Base-by-base conservation (phyloP, 352 stramenopile genomes). In the Pythium phragmitis region DNA sequence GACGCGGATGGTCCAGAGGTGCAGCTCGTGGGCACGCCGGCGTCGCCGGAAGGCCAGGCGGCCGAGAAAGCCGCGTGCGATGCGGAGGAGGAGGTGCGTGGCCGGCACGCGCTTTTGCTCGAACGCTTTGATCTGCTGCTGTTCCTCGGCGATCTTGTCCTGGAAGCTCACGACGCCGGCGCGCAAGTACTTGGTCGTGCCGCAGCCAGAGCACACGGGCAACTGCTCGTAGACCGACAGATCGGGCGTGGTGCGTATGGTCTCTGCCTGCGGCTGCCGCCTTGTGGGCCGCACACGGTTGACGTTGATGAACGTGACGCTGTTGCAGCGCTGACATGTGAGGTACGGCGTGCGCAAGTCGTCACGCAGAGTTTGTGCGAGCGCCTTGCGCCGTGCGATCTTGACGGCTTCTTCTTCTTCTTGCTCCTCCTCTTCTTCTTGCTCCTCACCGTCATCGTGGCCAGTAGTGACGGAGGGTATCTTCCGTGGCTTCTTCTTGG, bases 321-420 rank as follows among this genome's bases (percentile, higher is more conserved):
- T 85, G 60, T 94, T 94, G 76, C 83, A 94, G 37, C 79, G 75
- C 46, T 81, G 81, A 55, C 85, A 94, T 17, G 80, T 92, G 47
- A 91, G 70, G 37, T 92, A 92, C 23, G 84, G 81, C 17, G 83
- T 92, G 68, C 76, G 77, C n/a, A 75, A 52, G 14, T 67, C 61
- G 55, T 50, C 72, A 48, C 64, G 63, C 2, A 70, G 60, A 7
- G 50, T 50, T 13, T 12, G 7, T 8, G 54, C 48, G 37, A 63
- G 53, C 8, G 62, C 55, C 48, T 53, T 26, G 21, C 62, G 45
- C 3, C 62, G 53, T 7, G 55, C 62, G 21, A 59, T 26, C 46
- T 62, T 67, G 21, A 62, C 36, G 7, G 46, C 23, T 28, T 63
- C 26, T 21, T 57, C 61, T 57, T 68, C 61, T 14, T 68, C 52